Evolutionary conservation across 2,329 filamentous ascomycete genomes (phyloP).

Genomic region (Tolypocladium sp.): DNA sequence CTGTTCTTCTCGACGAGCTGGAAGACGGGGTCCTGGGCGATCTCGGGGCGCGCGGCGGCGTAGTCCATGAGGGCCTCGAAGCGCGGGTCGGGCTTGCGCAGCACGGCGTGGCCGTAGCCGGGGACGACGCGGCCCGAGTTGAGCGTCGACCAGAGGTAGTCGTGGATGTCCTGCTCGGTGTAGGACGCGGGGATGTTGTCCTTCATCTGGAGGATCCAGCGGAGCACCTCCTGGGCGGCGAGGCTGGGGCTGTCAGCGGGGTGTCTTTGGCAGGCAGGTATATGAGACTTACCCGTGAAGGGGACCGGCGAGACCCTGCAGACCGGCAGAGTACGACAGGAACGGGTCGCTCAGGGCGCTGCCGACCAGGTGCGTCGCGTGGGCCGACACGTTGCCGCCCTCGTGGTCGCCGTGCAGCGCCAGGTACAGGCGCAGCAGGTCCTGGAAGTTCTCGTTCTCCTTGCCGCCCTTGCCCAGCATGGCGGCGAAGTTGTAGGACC

Average conservation of each 20-base stretch:
- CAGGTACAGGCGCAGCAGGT: conserved; percentile 86
- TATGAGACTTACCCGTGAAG: conserved; percentile 39
- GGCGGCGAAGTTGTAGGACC: conserved; percentile 97
- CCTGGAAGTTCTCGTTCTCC: conserved; percentile 89
- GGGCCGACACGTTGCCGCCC: conserved; percentile 93
- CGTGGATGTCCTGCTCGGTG: conserved; percentile 70
- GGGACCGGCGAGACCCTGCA: conserved; percentile 92
- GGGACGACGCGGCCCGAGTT: conserved; percentile 92
- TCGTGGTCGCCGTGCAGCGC: conserved; percentile 97
- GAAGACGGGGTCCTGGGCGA: conserved; percentile 83
- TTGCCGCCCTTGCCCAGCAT: conserved; percentile 87
- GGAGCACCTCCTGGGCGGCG: conserved; percentile 91
- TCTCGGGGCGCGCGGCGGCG: conserved; percentile 73
- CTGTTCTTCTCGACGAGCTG: conserved; percentile 89
- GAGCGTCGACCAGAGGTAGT: conserved; percentile 87
- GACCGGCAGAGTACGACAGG: conserved; percentile 89
- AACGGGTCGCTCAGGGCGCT: conserved; percentile 91
- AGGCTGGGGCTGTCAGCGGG: conserved; percentile 38
- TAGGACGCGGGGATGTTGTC: conserved; percentile 71
- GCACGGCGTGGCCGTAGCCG: conserved; percentile 90
- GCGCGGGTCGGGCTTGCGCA: conserved; percentile 92
- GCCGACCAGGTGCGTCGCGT: conserved; percentile 89
- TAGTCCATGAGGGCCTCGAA: conserved; percentile 98
- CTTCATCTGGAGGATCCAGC: conserved; percentile 97
- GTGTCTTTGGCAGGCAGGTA: background rate